phyloP scores from a whole-genome alignment of 2,329 filamentous ascomycete species.

The Xylariaceae sp. region DNA sequence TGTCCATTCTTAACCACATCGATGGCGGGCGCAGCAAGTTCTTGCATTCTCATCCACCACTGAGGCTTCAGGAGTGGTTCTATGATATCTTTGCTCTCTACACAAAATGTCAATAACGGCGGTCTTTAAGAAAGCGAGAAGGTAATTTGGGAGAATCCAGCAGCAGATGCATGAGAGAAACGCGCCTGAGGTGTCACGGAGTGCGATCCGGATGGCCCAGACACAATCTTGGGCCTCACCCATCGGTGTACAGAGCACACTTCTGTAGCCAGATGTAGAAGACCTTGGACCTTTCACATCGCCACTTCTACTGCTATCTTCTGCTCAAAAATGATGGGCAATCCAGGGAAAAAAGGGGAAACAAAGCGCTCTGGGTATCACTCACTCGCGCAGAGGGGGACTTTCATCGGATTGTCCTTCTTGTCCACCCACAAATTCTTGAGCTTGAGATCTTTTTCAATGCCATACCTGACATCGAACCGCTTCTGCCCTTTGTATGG shows the following conservation, averaged over 20 bases:
- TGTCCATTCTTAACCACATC: conserved; percentile 79
- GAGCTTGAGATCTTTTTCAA: conserved; percentile 29
- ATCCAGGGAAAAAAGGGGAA: not conserved
- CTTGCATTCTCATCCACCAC: conserved; percentile 92
- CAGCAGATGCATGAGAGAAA: no score
- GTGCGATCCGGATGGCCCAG: no score
- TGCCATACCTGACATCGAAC: conserved; percentile 29
- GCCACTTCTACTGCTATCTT: no score
- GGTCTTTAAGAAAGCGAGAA: no score
- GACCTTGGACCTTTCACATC: no score
- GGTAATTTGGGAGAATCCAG: no score
- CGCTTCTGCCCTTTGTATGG: conserved; percentile 31
- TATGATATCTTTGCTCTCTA: conserved; percentile 84
- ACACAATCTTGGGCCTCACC: no score
- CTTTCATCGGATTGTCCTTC: conserved; percentile 30
- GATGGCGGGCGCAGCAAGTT: conserved; percentile 72
- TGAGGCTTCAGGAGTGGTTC: conserved; percentile 95
- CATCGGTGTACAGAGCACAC: no score
- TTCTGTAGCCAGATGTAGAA: no score
- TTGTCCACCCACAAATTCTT: conserved; percentile 29
- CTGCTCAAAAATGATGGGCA: no score
- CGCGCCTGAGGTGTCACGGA: no score
- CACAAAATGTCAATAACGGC: no score
- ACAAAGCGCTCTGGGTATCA: not conserved
- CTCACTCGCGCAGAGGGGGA: conserved; percentile 22